A percentile compares a stretch with the other conserved stretches of the same genome.
These are phyloP conservation scores for Eucalyptus marginata DNA, from an alignment of 345 rosid species.

Conservation along the genomic window DNA sequence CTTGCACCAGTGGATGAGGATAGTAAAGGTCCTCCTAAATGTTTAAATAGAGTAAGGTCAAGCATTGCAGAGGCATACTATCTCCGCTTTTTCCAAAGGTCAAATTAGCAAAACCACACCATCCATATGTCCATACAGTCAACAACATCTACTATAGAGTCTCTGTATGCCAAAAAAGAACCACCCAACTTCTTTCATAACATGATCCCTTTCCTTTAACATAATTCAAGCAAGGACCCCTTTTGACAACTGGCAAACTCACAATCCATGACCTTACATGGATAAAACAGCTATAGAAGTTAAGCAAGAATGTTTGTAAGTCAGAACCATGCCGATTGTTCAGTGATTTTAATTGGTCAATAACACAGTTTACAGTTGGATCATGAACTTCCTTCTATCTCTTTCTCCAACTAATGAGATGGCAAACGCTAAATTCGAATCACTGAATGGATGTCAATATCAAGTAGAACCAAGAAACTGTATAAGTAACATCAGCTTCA, in stretches of 20 bases:
- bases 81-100: background rate
- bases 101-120: background rate
- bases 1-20: constrained; percentile 88
- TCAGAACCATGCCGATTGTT: background rate
- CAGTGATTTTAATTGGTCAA: background rate
- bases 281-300: background rate
- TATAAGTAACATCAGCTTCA: background rate
- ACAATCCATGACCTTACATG: background rate
- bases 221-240: background rate
- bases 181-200: background rate
- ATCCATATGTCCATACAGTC: background rate
- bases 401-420: background rate
- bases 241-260: background rate
- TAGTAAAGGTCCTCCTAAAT: constrained; percentile 87
- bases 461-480: background rate
- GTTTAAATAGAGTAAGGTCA: background rate
- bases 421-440: background rate
- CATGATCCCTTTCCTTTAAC: background rate
- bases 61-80: background rate
- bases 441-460: background rate
- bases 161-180: background rate
- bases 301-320: background rate
- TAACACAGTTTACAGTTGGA: background rate
- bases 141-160: background rate
- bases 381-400: background rate